phyloP scores from a whole-genome alignment of 78 protist species.

The Cavenderia fasciculata region DNA sequence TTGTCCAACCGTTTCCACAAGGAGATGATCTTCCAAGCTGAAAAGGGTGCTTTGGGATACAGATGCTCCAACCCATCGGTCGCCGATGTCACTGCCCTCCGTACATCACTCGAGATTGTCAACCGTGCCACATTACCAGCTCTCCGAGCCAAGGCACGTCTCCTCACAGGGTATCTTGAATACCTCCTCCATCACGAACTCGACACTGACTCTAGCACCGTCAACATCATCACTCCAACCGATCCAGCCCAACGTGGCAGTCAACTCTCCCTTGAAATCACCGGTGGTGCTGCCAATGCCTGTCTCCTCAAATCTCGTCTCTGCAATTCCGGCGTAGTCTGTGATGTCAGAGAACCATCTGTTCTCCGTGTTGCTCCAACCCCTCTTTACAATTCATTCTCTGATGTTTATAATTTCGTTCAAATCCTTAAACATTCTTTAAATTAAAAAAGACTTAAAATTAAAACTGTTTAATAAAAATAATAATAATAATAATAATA shows the following conservation, averaged over 20 bases:
- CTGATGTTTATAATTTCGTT: slow-evolving; percentile 81
- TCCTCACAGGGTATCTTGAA: slow-evolving; percentile 90
- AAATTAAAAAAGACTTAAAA: neutral
- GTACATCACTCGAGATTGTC: slow-evolving; percentile 83
- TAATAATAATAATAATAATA: neutral
- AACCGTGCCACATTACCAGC: slow-evolving; percentile 47
- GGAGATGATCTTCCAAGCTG: slow-evolving; percentile 74
- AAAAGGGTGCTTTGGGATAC: slow-evolving; percentile 85
- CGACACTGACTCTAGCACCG: neutral
- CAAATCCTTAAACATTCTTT: slow-evolving; percentile 36
- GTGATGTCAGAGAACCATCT: slow-evolving; percentile 87
- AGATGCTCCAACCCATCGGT: slow-evolving; percentile 91
- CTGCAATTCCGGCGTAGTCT: slow-evolving; percentile 72
- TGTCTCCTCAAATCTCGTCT: slow-evolving; percentile 14
- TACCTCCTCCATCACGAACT: slow-evolving; percentile 31
- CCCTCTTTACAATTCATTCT: slow-evolving; percentile 92
- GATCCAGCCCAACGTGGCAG: slow-evolving; percentile 83
- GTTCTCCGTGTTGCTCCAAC: slow-evolving; percentile 91
- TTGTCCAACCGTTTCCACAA: slow-evolving; percentile 86
- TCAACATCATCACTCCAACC: slow-evolving; percentile 82
- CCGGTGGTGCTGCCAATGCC: slow-evolving; percentile 10
- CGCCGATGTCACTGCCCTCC: slow-evolving; percentile 66
- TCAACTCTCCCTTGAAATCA: slow-evolving; percentile 81
- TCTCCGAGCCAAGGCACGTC: slow-evolving; percentile 66
- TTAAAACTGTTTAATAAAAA: too few species aligned